Base-by-base conservation (phyloP, 441 rosid species). In the Bruguiera hainesii region DNA sequence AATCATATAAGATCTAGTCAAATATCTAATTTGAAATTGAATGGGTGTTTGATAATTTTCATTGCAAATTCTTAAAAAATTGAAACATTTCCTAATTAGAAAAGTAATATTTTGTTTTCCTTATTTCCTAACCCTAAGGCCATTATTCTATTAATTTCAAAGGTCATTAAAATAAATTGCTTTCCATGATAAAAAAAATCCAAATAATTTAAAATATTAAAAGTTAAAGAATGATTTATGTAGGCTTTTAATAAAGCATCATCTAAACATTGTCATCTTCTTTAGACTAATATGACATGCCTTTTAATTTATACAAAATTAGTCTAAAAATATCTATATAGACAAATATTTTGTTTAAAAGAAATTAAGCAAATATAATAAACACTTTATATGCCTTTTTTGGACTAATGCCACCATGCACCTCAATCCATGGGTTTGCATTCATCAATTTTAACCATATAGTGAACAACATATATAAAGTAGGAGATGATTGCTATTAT, bases 341-440 rank as follows among this genome's bases (percentile, higher is more conserved):
- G 5, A 29, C 3, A 13, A 69, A 15, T 20, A 8, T 28, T 5
- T 29, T 29, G 31, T 29, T 29, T 25, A 52, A 64, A 46, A 13
- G 49, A 62, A 59, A 52, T 31, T 23, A 57, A 28, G 73, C 25
- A 57, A 37, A 51, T 63, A 56, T 61, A 33, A 33, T 21, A 29
- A 33, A 56, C n/a, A 89, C 91, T 95, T 68, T 80, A 49, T 21
- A 29, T 37, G 53, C 18, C 87, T 95, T 95, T 68, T 80, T 80
- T 3, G 99, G 99, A 68, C 94, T 87, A 70, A 92, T 96, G 64
- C 99, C 98, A 75, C 99, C 97, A 76, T 92, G 97, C 26, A 95
- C 93, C 83, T 95, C 98, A 52, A 90, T 95, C 99, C 99, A 95
- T 63, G 98, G 98, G 76, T 88, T 89, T 57, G 91, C 96, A 58